Base-by-base conservation (phyloP, 2,329 filamentous ascomycete genomes). In the Arthrocladium fulminans region DNA sequence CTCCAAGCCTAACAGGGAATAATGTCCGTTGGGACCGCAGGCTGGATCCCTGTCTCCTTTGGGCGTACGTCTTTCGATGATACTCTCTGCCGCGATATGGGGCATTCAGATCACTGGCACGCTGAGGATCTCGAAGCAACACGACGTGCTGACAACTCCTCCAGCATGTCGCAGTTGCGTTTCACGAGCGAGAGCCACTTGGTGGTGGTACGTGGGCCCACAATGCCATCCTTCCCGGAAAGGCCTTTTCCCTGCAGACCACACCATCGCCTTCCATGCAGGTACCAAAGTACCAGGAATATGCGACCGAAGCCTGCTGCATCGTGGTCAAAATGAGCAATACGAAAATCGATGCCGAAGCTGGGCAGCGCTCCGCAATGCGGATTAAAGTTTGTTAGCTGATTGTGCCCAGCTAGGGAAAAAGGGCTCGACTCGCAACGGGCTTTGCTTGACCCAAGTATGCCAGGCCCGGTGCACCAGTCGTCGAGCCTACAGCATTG, bases 141-240 rank as follows among this genome's bases (percentile, higher is more conserved):
- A 42, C 22, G 27, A 25, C 24, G 22, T 42, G 20, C 39, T 25
- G 39, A 42, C 19, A 42, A n/a, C 37, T 22, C 37, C 37, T 24
- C 39, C 32, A 42, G 13, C 8, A n/a, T 42, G 39, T 42, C 39
- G 13, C 39, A 42, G 13, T 8, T 24, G 13, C 19, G 39, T 42
- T 42, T 42, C 39, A 42, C 19, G n/a, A 25, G 19, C 8, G 7
- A 3, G n/a, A 15, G 3, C 22, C 22, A 9, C 37, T n/a, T 42
- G 20, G 6, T 10, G 19, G 15, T 42, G 39, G 39, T 42, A 25
- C 39, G 10, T 42, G 39, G 10, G 17, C 17, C 13, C n/a, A 29
- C 13, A 29, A 29, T 29, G 27, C 27, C 7, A 29, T 29, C 27
- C 13, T 29, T 29, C 13, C 13, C 27, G 7, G 7, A n/a, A 29